A percentile compares a stretch with the other conserved stretches of the same genome.
Evolutionary conservation across 2,329 filamentous ascomycete species (phyloP).

Genomic region (Hymenoscyphus repandus): DNA sequence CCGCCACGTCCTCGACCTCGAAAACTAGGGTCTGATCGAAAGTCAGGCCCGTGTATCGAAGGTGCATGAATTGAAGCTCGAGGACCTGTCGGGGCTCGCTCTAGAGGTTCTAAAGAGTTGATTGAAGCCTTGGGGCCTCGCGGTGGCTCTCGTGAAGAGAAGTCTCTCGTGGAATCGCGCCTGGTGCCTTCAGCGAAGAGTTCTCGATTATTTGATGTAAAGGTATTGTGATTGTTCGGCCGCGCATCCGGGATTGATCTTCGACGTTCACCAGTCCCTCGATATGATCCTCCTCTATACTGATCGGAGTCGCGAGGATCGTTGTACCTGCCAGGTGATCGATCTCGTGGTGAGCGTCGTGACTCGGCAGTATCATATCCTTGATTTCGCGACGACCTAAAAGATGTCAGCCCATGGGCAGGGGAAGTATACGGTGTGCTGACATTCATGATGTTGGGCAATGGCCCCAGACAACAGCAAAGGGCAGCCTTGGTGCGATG

Average conservation of each 20-base stretch:
- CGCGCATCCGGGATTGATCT: slow-evolving; percentile 26
- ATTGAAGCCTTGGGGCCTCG: slow-evolving; percentile 74
- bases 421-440: slow-evolving; percentile 1
- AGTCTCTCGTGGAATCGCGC: slow-evolving; percentile 28
- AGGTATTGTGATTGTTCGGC: slow-evolving; percentile 43
- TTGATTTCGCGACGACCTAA: slow-evolving; percentile 31
- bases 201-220: slow-evolving; percentile 52
- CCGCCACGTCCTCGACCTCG: slow-evolving; percentile 43
- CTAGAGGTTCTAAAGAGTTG: too few species aligned
- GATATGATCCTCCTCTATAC: slow-evolving; percentile 25
- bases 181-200: slow-evolving; percentile 45
- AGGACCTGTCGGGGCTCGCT: slow-evolving; percentile 52
- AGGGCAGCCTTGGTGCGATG: neutral
- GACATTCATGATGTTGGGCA: slow-evolving; percentile 31
- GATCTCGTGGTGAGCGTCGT: slow-evolving; percentile 36
- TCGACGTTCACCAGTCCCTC: slow-evolving; percentile 27
- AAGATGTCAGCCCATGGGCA: slow-evolving; percentile 13
- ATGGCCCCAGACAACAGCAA: slow-evolving; percentile 17
- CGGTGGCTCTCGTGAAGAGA: slow-evolving; percentile 63
- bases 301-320: slow-evolving; percentile 24
- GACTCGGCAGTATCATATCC: slow-evolving; percentile 35
- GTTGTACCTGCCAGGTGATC: slow-evolving; percentile 33
- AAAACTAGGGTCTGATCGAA: slow-evolving; percentile 40
- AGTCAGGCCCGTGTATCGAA: slow-evolving; percentile 42
- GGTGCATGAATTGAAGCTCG: slow-evolving; percentile 53